Evolutionary conservation across 2,329 filamentous ascomycete species (phyloP), one percentile per base, ranked within the genome.

Genomic region (Alternaria triticina): DNA sequence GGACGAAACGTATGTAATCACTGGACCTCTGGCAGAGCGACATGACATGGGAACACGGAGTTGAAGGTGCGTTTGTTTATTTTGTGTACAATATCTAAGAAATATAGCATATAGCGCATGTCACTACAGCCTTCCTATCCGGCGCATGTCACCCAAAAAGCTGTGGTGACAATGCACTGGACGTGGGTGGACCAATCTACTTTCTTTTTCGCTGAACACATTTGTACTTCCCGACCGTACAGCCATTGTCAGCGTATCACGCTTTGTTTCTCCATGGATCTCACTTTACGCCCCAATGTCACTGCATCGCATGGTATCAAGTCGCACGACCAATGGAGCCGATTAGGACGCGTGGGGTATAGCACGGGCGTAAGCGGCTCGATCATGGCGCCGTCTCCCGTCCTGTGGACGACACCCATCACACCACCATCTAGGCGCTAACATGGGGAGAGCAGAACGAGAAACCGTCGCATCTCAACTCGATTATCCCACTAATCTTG

Each of bases 21-120:
- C 36, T 45, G 28, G 54, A 30, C 59, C 49, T 56, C 59, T 65
- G 60, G 61, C 30, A 67, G 28, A 58, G 49, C 59, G 51, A 60
- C 44, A 67, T 52, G 36, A 40, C n/a, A 17, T 40, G 36, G 57
- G 60, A 63, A 64, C 46, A 67, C 46, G 70, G 68, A 68, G 67
- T 66, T 54, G 61, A 54, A 54, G 64, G 70, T 65, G 51, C 49
- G 57, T 67, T 66, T 59, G 49, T 17, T 54, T 60, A 54, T 17
- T 47, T 58, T 59, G 51, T 58, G 51, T 66, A 64, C 23, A 61
- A 15, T 45, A 61, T 60, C 36, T 50, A 62, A 54, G 44, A 57
- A 40, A 54, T 30, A 57, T 50, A 56, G 54, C 51, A 64, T 61
- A 27, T 61, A 40, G 22, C 27, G 54, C 56, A 61, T 59, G 25